Percentiles rank a stretch among this genome's conserved stretches.
phyloP scores from a whole-genome alignment of 371 early-diverging fungal genomes.

The Nematocida parisii region DNA sequence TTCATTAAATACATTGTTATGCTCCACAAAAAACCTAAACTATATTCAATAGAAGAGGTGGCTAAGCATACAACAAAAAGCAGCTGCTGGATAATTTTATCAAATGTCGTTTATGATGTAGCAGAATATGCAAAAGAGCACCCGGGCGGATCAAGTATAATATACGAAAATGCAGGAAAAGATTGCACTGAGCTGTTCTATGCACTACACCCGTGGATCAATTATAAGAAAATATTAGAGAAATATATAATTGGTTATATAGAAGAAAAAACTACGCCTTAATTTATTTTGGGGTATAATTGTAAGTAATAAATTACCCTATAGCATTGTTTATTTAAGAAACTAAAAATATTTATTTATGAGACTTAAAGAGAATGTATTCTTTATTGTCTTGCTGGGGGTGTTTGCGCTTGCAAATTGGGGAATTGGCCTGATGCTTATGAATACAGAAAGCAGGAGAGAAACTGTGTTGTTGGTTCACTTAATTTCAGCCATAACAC shows the following conservation, averaged over 20 bases:
- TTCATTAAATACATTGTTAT: slow-evolving; percentile 10
- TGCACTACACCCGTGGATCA: slow-evolving; percentile 73
- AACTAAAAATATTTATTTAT: slow-evolving; percentile 56
- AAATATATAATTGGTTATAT: slow-evolving; percentile 38
- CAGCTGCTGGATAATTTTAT: slow-evolving; percentile 86
- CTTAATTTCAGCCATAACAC: background rate
- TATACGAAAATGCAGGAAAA: slow-evolving; percentile 85
- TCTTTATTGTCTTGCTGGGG: background rate
- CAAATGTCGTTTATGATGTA: slow-evolving; percentile 85
- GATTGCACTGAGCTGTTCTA: slow-evolving; percentile 85
- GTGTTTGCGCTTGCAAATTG: background rate
- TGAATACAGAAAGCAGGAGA: background rate
- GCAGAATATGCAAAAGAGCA: slow-evolving; percentile 87
- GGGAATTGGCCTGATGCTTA: background rate
- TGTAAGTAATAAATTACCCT: no score
- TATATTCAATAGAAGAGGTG: slow-evolving; percentile 72
- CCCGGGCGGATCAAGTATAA: slow-evolving; percentile 83
- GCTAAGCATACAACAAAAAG: slow-evolving; percentile 75
- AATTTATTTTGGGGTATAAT: no score
- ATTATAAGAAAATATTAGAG: slow-evolving; percentile 41
- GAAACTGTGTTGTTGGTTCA: background rate
- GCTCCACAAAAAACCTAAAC: background rate
- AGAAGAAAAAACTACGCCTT: background rate
- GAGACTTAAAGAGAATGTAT: background rate
- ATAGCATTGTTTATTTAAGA: background rate